Evolutionary conservation across 805 yeast species (phyloP).

Genomic region (Nakazawaea peltata): DNA sequence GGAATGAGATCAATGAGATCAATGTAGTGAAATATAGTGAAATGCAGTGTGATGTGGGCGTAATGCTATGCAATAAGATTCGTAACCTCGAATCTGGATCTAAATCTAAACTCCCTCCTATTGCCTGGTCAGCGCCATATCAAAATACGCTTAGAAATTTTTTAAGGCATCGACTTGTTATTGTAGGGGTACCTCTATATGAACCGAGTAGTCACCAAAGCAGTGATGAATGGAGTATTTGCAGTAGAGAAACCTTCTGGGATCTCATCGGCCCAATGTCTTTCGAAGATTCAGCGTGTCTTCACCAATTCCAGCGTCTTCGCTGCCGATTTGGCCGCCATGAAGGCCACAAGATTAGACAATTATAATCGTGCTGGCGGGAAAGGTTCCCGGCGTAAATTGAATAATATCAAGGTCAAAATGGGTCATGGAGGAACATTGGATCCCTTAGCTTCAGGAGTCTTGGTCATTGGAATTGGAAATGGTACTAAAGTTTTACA

Average conservation of each 20-base stretch:
- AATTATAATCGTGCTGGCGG: slow-evolving; percentile 27
- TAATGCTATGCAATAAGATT: too few species aligned
- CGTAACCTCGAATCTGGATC: too few species aligned
- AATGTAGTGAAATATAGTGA: too few species aligned
- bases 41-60: too few species aligned
- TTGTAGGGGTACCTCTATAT: too few species aligned
- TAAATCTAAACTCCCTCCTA: too few species aligned
- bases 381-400: slow-evolving; percentile 42
- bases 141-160: too few species aligned
- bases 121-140: too few species aligned
- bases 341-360: slow-evolving; percentile 38
- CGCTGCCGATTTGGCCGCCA: slow-evolving; percentile 40
- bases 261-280: slow-evolving; percentile 66
- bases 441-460: slow-evolving; percentile 95
- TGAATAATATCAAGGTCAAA: slow-evolving; percentile 56
- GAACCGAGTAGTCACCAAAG: too few species aligned
- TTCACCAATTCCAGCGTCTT: slow-evolving; percentile 56
- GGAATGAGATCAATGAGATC: too few species aligned
- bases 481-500: slow-evolving; percentile 78
- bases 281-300: slow-evolving; percentile 54
- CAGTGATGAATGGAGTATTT: slow-evolving; percentile 79
- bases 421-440: slow-evolving; percentile 98
- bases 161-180: too few species aligned
- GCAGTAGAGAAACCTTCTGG: slow-evolving; percentile 91
- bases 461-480: slow-evolving; percentile 87